Evolutionary conservation across 371 early-diverging fungal species (phyloP).

Genomic region (Mortierella sp.): DNA sequence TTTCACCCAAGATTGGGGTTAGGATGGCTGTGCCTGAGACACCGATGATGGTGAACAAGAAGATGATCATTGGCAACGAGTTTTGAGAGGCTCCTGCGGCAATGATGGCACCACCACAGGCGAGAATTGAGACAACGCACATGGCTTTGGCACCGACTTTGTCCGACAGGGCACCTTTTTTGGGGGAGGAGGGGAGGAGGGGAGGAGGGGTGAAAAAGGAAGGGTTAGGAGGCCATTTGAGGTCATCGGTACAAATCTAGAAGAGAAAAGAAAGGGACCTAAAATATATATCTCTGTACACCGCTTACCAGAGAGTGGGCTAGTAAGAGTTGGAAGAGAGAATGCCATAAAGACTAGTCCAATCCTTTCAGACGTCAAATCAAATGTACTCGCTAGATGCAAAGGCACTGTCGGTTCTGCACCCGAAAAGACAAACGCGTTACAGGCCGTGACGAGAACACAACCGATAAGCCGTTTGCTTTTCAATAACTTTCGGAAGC

Average conservation of each 20-base stretch:
- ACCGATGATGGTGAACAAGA: constrained; percentile 56
- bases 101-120: constrained; percentile 43
- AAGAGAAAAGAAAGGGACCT: background rate
- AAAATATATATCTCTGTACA: background rate
- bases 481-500: constrained; percentile 40
- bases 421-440: constrained; percentile 38
- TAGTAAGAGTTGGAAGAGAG: constrained; percentile 46
- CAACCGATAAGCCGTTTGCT: constrained; percentile 39
- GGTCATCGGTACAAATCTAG: background rate
- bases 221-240: no score
- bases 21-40: constrained; percentile 54
- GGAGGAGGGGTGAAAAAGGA: no score
- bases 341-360: constrained; percentile 67
- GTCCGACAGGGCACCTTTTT: constrained; percentile 52
- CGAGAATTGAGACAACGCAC: constrained; percentile 49
- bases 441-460: constrained; percentile 44
- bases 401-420: constrained; percentile 64
- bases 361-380: constrained; percentile 60
- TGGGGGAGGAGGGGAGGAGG: no score
- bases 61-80: constrained; percentile 38
- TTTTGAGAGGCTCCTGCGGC: constrained; percentile 4
- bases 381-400: constrained; percentile 63
- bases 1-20: constrained; percentile 58
- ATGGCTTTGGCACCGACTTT: constrained; percentile 53
- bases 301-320: constrained; percentile 28